Evolutionary conservation across 1,284 basidiomycete species (phyloP), one percentile per base, ranked within the genome.

Genomic region (Golubevia sp.): DNA sequence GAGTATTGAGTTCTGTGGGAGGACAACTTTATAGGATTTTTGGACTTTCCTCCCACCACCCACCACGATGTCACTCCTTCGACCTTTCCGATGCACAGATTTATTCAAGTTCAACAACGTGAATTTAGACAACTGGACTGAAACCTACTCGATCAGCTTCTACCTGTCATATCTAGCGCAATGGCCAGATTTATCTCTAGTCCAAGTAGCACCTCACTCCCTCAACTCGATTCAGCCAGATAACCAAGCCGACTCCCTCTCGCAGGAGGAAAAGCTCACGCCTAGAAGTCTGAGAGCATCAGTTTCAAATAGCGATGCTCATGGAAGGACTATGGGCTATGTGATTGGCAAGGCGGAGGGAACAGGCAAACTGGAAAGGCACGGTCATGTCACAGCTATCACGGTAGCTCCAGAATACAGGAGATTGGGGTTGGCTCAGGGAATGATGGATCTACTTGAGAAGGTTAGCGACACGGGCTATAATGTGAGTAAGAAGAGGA

Each of bases 91-190:
- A 76, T 92, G 92, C 15, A 88, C 89, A 0, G 93, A 96, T 82
- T 87, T 96, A 84, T 94, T 96, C 87, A 90, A 88, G 72, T 95
- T 94, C 86, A 96, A 96, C 84, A 92, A 93, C 55, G 94, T 94
- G 65, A 96, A 96, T 83, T 86, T 95, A 77, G 93, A 96, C 83
- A 87, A 94, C 59, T 96, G 92, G 92, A 96, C 93, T 54, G 94
- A 96, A 85, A 96, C 94, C 20, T 96, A 94, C 83, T 90, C 90
- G 54, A 90, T 92, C 74, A 88, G 87, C 26, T 96, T 95, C 84
- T 96, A 96, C 83, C 86, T 96, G 51, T 89, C 86, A 80, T 96
- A 96, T 80, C 88, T 96, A 61, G 88, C 91, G 5, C 88, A 91
- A 61, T 96, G 93, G 93, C 92, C 93, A 2, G 93, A 96, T 83